phyloP scores from a whole-genome alignment of 2,329 filamentous ascomycete genomes.

The Rhinocladiella similis region DNA sequence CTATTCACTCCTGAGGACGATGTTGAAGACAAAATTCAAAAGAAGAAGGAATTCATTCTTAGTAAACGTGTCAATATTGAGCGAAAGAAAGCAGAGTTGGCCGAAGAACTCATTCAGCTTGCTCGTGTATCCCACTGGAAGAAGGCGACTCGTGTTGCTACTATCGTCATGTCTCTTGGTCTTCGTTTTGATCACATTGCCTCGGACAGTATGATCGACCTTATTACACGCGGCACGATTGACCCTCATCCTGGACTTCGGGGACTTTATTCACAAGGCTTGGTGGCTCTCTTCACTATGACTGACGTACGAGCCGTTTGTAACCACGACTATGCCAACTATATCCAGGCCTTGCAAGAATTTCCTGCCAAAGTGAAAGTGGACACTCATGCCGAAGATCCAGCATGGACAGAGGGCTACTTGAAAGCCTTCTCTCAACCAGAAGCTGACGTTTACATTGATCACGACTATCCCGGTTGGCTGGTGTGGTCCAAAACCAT shows the following conservation, averaged over 20 bases:
- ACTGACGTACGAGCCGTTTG: constrained; percentile 85
- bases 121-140: constrained; percentile 91
- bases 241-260: constrained; percentile 87
- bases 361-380: constrained; percentile 76
- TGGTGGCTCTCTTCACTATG: constrained; percentile 78
- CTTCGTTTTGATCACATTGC: constrained; percentile 89
- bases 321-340: constrained; percentile 83
- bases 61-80: constrained; percentile 77
- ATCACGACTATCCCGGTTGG: constrained; percentile 92
- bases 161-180: constrained; percentile 87
- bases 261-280: constrained; percentile 75
- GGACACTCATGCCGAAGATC: constrained; percentile 70
- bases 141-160: constrained; percentile 83
- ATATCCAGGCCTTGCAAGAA: constrained; percentile 75
- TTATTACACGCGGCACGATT: constrained; percentile 79
- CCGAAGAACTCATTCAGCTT: constrained; percentile 75
- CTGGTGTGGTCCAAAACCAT: constrained; percentile 91
- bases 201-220: constrained; percentile 75
- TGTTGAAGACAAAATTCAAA: constrained; percentile 60
- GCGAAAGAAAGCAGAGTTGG: constrained; percentile 75
- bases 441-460: constrained; percentile 83
- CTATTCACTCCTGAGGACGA: constrained; percentile 69
- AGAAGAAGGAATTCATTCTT: constrained; percentile 72
- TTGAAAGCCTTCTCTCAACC: constrained; percentile 75
- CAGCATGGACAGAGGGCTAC: constrained; percentile 75